phyloP scores from a whole-genome alignment of 78 protist species.

The Protostelium mycophagum region DNA sequence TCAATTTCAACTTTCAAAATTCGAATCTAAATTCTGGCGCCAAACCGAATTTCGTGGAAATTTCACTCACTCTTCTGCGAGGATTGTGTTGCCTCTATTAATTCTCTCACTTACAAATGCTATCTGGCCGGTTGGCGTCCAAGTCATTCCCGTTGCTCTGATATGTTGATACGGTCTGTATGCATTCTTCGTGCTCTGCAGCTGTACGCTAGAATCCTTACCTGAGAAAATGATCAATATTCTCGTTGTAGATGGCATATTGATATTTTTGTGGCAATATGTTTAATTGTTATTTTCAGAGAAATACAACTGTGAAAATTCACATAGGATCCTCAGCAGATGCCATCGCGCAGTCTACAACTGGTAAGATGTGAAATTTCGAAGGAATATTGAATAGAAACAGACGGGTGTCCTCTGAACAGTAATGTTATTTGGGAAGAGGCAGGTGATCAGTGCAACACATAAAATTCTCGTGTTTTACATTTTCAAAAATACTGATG shows the following conservation, averaged over 20 bases:
- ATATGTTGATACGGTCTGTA: constrained; percentile 41
- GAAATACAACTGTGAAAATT: too few relatives aligned
- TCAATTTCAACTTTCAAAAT: too few relatives aligned
- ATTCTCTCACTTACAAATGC: constrained; percentile 39
- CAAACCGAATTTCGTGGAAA: background rate
- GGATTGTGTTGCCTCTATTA: constrained; percentile 14
- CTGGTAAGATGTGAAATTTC: too few relatives aligned
- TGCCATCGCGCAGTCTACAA: background rate
- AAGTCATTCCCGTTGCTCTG: constrained; percentile 44
- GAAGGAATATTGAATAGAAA: too few relatives aligned
- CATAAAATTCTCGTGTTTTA: background rate
- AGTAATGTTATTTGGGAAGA: background rate
- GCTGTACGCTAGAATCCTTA: constrained; percentile 34
- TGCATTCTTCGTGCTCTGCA: constrained; percentile 20
- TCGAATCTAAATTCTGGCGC: too few relatives aligned
- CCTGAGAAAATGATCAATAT: too few relatives aligned
- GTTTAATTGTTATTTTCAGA: too few relatives aligned
- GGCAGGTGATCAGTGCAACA: too few relatives aligned
- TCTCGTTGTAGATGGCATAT: too few relatives aligned
- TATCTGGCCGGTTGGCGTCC: constrained; percentile 30
- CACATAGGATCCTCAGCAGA: background rate
- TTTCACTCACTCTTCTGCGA: background rate
- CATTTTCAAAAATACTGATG: background rate
- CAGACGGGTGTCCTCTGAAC: background rate
- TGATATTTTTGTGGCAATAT: too few relatives aligned